Evolutionary conservation across 2,329 filamentous ascomycete genomes (phyloP), one percentile per base, ranked within the genome.

Genomic region (Fusarium buharicum): DNA sequence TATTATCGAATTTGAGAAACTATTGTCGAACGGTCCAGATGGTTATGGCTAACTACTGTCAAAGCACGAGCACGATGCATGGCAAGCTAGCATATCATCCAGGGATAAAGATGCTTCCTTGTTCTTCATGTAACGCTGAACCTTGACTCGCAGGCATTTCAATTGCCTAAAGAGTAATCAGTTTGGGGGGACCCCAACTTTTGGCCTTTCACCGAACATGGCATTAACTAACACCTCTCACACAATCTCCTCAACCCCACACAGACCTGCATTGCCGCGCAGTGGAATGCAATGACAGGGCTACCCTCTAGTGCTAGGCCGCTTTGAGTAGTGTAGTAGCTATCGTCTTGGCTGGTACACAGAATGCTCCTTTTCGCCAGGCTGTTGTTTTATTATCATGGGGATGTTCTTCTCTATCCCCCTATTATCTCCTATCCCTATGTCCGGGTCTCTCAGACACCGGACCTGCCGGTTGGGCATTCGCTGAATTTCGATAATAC

Each of bases 211-310:
- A 14, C 62, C 31, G 47, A 44, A 37, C 45, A 48, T 36, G 47
- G 49, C 49, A 66, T 65, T 62, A 62, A 64, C 49, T 34, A 46
- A 33, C 53, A 41, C 11, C 31, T 22, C 45, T 44, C 22, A 53
- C 43, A 57, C 49, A 64, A 64, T 64, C 47, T 64, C 61, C 55
- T 56, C 43, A 43, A 64, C 57, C 62, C 62, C 62, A 57, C 57
- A 59, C 43, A 34, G 16, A 50, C 47, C 27, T 65, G 49, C 62
- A 65, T 65, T 62, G 57, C 49, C 62, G 62, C 49, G 51, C 20
- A 18, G 27, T 62, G 49, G 57, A 47, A 34, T 65, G 52, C 48
- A 64, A 55, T 49, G 59, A 51, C 46, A 44, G 47, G 50, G 61
- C 28, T 38, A 48, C 56, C 28, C 45, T 24, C 50, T 36, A 13